phyloP scores from a whole-genome alignment of 306 rosid species.

The Abrus precatorius region DNA sequence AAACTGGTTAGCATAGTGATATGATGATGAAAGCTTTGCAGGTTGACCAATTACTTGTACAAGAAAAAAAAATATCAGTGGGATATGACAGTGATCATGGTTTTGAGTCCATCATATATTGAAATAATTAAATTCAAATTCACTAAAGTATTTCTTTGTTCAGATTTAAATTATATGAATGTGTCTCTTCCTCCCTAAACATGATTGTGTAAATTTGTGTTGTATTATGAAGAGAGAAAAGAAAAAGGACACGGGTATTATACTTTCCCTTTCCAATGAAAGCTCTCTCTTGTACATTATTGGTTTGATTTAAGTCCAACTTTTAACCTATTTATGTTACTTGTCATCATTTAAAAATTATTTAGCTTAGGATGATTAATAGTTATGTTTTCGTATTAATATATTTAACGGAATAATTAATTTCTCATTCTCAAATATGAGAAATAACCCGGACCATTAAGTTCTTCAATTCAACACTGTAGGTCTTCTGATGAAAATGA shows the following conservation, averaged over 20 bases:
- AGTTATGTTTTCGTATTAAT: not conserved
- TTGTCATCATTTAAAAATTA: not conserved
- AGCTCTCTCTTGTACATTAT: not conserved
- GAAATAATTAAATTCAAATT: not conserved
- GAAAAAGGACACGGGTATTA: not conserved
- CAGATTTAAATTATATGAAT: not conserved
- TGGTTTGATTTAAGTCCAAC: not conserved
- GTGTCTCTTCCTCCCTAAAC: not conserved
- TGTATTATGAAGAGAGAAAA: not conserved
- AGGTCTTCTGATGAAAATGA: not conserved
- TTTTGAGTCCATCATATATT: not conserved
- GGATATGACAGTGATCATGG: not conserved
- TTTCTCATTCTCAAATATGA: not conserved
- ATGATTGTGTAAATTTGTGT: slow-evolving; percentile 20
- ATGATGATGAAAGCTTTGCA: slow-evolving; percentile 38
- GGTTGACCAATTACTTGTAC: slow-evolving; percentile 44
- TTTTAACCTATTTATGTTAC: not conserved
- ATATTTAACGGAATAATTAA: no score
- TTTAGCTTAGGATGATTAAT: not conserved
- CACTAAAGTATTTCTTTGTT: not conserved
- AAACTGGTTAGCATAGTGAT: slow-evolving; percentile 39
- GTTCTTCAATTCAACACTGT: not conserved
- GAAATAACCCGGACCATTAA: not conserved
- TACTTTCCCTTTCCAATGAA: not conserved
- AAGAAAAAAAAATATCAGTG: not conserved